Conservation (phyloP, 345 rosid species). For the Corchorus capsularis region DNA sequence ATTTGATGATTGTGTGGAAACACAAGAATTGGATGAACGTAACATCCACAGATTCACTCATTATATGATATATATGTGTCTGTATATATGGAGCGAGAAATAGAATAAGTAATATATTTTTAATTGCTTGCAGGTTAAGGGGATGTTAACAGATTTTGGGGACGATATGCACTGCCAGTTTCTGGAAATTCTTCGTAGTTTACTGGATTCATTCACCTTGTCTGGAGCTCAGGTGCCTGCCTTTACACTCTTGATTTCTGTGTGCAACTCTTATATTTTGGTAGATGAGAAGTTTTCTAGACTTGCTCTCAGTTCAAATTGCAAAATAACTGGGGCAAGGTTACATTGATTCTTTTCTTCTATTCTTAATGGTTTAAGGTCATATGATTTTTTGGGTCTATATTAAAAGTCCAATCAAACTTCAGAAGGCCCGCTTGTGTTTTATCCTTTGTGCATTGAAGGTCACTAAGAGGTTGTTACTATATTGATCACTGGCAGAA, state of each 20-base stretch:
- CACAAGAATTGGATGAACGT: neutral
- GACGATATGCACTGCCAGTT: conserved; percentile 98
- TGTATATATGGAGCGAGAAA: conserved; percentile 2
- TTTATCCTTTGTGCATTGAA: neutral
- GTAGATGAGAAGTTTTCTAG: neutral
- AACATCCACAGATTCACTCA: neutral
- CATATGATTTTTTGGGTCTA: neutral
- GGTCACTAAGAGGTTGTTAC: neutral
- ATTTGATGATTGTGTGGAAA: neutral
- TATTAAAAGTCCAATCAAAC: neutral
- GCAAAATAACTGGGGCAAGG: neutral
- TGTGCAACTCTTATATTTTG: neutral
- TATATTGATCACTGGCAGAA: neutral
- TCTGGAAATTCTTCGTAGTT: conserved; percentile 95
- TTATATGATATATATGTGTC: neutral
- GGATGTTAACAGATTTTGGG: conserved; percentile 94
- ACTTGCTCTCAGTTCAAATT: neutral
- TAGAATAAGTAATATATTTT: conserved; percentile 14
- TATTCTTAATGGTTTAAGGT: neutral
- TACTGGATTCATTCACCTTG: conserved; percentile 82
- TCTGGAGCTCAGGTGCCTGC: conserved; percentile 72
- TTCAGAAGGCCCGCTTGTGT: neutral
- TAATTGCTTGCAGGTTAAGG: conserved; percentile 67
- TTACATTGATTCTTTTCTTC: neutral
- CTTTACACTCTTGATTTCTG: conserved; percentile 3